Evolutionary conservation across 2,329 filamentous ascomycete species (phyloP).

Genomic region (Aspergillus sp.): DNA sequence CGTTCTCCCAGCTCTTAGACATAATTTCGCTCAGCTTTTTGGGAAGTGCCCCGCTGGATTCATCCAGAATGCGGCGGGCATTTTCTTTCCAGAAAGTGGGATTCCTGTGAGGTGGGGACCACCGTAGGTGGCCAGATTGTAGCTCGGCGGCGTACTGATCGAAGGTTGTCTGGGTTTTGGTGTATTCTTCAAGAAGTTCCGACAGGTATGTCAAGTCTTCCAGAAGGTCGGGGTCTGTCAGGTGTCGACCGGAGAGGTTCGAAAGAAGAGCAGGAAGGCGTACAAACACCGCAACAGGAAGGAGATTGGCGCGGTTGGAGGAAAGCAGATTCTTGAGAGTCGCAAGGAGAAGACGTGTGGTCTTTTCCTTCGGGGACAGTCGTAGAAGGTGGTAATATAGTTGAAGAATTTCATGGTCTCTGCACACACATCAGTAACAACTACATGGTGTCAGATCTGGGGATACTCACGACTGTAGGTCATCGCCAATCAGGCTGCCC

Average conservation of each 20-base stretch:
- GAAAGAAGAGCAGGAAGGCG: conserved; percentile 67
- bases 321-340: conserved; percentile 86
- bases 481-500: conserved; percentile 66
- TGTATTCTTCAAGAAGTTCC: conserved; percentile 82
- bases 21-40: conserved; percentile 84
- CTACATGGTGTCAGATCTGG: background rate
- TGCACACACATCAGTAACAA: conserved; percentile 37
- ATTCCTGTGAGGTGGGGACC: conserved; percentile 88
- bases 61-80: conserved; percentile 79
- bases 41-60: conserved; percentile 74
- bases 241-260: conserved; percentile 55
- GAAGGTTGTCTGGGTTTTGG: conserved; percentile 66
- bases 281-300: conserved; percentile 83
- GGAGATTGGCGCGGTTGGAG: conserved; percentile 64
- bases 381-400: conserved; percentile 91
- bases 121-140: conserved; percentile 80
- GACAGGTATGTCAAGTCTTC: conserved; percentile 51
- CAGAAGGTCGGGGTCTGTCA: conserved; percentile 50
- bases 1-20: conserved; percentile 77
- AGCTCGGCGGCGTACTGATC: conserved; percentile 77
- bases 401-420: conserved; percentile 88
- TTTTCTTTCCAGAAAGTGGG: conserved; percentile 90
- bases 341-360: conserved; percentile 83
- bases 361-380: conserved; percentile 96
- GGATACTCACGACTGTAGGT: conserved; percentile 62